A percentile compares a stretch with the other conserved stretches of the same genome.
phyloP scores from a whole-genome alignment of 148 eudicot genomes.

The Dianthus caryophyllus region DNA sequence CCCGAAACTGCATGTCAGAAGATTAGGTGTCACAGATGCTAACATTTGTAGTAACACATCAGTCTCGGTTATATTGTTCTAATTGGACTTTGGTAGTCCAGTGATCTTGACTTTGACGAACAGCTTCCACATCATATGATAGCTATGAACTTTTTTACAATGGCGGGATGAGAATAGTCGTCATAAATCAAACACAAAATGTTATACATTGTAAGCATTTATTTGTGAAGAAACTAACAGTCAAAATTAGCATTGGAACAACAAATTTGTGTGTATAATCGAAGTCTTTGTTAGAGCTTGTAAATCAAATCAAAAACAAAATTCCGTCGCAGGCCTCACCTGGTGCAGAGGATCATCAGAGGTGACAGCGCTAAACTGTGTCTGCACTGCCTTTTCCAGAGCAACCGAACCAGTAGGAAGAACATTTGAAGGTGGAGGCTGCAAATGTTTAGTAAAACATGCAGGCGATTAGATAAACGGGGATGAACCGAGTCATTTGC shows the following conservation, averaged over 20 bases:
- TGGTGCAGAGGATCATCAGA: slow-evolving; percentile 40
- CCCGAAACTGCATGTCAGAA: slow-evolving; percentile 32
- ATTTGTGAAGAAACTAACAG: too few species aligned
- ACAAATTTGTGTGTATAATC: not conserved
- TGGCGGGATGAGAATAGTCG: too few species aligned
- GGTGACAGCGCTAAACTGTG: slow-evolving; percentile 45
- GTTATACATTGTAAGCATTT: too few species aligned
- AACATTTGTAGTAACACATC: slow-evolving; percentile 1
- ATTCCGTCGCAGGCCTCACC: slow-evolving; percentile 36
- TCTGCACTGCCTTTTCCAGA: slow-evolving; percentile 61
- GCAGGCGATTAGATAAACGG: slow-evolving; percentile 1
- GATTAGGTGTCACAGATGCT: not conserved
- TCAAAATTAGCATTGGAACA: too few species aligned
- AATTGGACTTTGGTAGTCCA: too few species aligned
- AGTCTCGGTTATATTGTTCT: too few species aligned
- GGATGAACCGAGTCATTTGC: not conserved
- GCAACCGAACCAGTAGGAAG: slow-evolving; percentile 71
- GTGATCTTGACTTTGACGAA: too few species aligned
- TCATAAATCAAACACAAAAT: too few species aligned
- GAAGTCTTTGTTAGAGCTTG: not conserved
- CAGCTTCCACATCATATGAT: too few species aligned
- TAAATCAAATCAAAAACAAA: not conserved
- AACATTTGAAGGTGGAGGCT: slow-evolving; percentile 65
- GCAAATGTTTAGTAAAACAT: slow-evolving; percentile 22
- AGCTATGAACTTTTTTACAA: too few species aligned